phyloP scores from a whole-genome alignment of 2,329 filamentous ascomycete species.

The Fusarium sp. region DNA sequence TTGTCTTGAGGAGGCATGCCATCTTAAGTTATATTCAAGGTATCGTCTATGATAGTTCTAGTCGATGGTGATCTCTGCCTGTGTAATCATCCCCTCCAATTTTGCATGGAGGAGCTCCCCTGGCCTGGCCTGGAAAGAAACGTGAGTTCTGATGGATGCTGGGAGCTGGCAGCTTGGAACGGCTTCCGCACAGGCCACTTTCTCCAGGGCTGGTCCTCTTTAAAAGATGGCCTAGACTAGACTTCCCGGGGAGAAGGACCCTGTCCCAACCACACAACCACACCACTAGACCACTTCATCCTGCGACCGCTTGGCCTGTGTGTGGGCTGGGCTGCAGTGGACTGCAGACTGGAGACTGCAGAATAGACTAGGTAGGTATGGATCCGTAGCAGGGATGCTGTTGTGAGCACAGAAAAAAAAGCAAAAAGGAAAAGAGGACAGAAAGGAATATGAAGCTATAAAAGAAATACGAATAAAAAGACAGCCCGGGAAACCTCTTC shows the following conservation, averaged over 20 bases:
- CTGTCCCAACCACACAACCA: conserved; percentile 37
- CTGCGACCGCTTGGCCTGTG: conserved; percentile 44
- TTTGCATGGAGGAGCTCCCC: conserved; percentile 25
- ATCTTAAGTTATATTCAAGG: not conserved
- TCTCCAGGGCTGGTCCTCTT: conserved; percentile 30
- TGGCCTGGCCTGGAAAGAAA: conserved; percentile 26
- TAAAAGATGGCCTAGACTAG: conserved; percentile 31
- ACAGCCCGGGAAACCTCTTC: conserved; percentile 22
- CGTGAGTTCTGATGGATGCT: conserved; percentile 22
- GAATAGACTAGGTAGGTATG: too few species aligned
- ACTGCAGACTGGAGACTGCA: conserved; percentile 15
- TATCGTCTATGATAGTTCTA: not conserved
- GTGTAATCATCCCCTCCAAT: conserved; percentile 4
- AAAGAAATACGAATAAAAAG: conserved; percentile 21
- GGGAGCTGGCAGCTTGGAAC: conserved; percentile 5
- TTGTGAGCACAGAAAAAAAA: not conserved
- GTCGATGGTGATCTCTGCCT: not conserved
- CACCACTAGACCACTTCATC: conserved; percentile 44
- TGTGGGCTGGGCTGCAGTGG: conserved; percentile 39
- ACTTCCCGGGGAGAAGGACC: conserved; percentile 38
- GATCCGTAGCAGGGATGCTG: conserved; percentile 37
- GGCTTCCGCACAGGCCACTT: conserved; percentile 39
- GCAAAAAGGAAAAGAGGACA: too few species aligned
- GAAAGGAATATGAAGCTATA: conserved; percentile 5
- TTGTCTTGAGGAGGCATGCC: not conserved